Evolutionary conservation across 768 basidiomycete genomes (phyloP).

Genomic region (Tricholoma bakamatsutake): DNA sequence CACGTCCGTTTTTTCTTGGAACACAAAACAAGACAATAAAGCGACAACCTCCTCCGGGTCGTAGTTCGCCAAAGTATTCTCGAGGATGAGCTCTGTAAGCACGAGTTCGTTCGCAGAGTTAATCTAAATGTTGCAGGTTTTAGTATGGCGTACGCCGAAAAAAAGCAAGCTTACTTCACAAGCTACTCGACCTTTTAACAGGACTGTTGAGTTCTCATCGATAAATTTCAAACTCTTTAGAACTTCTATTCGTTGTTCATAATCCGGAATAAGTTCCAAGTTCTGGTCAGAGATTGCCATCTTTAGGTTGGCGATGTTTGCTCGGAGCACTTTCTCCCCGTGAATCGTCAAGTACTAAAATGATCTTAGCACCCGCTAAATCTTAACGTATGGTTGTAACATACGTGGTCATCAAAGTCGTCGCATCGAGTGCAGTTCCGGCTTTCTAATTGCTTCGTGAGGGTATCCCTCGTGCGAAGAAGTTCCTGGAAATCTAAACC

Average conservation of each 20-base stretch:
- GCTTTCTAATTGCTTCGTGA: constrained; percentile 36
- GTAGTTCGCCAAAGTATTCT: constrained; percentile 86
- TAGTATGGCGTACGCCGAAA: neutral
- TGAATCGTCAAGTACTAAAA: constrained; percentile 73
- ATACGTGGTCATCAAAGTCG: constrained; percentile 71
- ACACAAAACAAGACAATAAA: constrained; percentile 92
- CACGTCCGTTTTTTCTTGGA: constrained; percentile 95
- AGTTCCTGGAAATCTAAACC: constrained; percentile 90
- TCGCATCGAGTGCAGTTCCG: constrained; percentile 53
- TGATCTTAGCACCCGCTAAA: constrained; percentile 1
- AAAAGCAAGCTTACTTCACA: constrained; percentile 66
- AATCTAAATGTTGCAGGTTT: constrained; percentile 50
- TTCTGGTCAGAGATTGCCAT: constrained; percentile 94
- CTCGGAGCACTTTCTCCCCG: constrained; percentile 64
- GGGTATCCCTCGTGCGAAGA: constrained; percentile 50
- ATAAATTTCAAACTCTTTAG: constrained; percentile 90
- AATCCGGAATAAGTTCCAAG: constrained; percentile 92
- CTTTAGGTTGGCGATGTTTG: constrained; percentile 73
- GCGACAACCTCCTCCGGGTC: constrained; percentile 97
- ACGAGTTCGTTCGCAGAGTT: constrained; percentile 98
- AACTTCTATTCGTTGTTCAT: constrained; percentile 89
- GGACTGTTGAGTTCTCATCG: constrained; percentile 91
- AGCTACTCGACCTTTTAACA: constrained; percentile 94
- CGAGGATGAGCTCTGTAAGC: constrained; percentile 92
- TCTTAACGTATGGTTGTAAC: constrained; percentile 21